Evolutionary conservation across 1,284 basidiomycete genomes (phyloP).

Genomic region (Cryptococcus wingfieldii): DNA sequence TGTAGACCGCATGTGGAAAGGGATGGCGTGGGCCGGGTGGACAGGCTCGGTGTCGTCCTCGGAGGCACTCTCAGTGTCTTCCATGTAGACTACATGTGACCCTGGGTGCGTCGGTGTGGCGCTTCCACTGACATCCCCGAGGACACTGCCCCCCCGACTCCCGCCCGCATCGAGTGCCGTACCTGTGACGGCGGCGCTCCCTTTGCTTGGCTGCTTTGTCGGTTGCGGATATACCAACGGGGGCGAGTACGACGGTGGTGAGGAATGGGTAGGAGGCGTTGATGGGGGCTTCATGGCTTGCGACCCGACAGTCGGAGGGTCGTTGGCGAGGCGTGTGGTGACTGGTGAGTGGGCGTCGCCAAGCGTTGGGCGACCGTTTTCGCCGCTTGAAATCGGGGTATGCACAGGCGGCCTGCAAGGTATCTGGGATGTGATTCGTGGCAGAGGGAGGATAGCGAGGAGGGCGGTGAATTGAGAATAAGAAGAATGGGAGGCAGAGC

Average conservation of each 20-base stretch:
- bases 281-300: background rate
- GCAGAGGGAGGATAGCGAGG: no score
- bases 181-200: conserved; percentile 5
- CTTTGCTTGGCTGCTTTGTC: background rate
- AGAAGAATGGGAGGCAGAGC: no score
- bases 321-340: no score
- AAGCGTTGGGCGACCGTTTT: no score
- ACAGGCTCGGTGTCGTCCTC: background rate
- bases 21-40: background rate
- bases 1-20: conserved; percentile 6
- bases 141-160: background rate
- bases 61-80: background rate
- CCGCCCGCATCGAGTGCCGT: background rate
- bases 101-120: background rate
- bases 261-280: conserved; percentile 8
- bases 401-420: no score
- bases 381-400: no score
- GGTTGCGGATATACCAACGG: conserved; percentile 4
- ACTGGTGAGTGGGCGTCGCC: no score
- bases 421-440: no score
- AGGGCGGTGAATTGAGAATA: no score
- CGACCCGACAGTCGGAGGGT: no score
- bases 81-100: background rate
- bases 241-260: conserved; percentile 7
- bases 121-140: background rate